Percentiles rank a stretch among this genome's conserved stretches.
Conservation (phyloP, 352 stramenopile genomes). For the Labyrinthula sp. region DNA sequence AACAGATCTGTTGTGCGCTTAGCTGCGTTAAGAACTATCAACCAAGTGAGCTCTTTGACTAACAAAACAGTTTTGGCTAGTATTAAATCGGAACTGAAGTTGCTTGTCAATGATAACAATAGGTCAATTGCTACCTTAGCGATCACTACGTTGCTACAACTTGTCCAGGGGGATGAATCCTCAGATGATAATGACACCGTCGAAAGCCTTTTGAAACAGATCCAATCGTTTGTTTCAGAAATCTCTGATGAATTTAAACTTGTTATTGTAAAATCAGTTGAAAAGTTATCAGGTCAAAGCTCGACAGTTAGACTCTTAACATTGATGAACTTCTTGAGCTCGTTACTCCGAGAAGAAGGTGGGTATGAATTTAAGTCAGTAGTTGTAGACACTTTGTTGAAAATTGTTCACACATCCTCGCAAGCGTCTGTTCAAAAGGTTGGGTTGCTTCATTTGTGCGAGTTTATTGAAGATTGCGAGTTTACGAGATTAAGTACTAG, state of each 20-base stretch:
- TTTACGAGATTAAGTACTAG: constrained; percentile 62
- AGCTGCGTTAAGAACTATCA: constrained; percentile 82
- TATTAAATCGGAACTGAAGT: constrained; percentile 96
- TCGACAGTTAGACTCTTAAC: constrained; percentile 88
- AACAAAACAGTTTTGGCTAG: constrained; percentile 81
- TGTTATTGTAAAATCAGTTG: constrained; percentile 84
- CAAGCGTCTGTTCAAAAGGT: constrained; percentile 94
- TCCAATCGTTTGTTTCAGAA: constrained; percentile 91
- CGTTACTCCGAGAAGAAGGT: constrained; percentile 81
- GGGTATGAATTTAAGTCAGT: constrained; percentile 97
- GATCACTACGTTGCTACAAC: constrained; percentile 96
- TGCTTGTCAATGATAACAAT: constrained; percentile 84
- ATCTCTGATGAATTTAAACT: constrained; percentile 99
- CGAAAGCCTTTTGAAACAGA: constrained; percentile 54
- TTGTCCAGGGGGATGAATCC: constrained; percentile 83
- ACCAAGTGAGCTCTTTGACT: constrained; percentile 53
- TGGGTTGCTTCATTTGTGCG: constrained; percentile 85
- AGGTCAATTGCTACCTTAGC: constrained; percentile 89
- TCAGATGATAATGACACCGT: constrained; percentile 70
- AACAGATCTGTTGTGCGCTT: constrained; percentile 84
- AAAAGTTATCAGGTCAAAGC: constrained; percentile 86
- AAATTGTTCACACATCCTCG: constrained; percentile 80
- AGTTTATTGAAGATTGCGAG: constrained; percentile 93
- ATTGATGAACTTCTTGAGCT: constrained; percentile 88
- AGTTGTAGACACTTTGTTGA: constrained; percentile 90